Percentiles rank a stretch among this genome's conserved stretches.
Conservation (phyloP, 352 stramenopile species). For the Hyphochytrium catenoides region DNA sequence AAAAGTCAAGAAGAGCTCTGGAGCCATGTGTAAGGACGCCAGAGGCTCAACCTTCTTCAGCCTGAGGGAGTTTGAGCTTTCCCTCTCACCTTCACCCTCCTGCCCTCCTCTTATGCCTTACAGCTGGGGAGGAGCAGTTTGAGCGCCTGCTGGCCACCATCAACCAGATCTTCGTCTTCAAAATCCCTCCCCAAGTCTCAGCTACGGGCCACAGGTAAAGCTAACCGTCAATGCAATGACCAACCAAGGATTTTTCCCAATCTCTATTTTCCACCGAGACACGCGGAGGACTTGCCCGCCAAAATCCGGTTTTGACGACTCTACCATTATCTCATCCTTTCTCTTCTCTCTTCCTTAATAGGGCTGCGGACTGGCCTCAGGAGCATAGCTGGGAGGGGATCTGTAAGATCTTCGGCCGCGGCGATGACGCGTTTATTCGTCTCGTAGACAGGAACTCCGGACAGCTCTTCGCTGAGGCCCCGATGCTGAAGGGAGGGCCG, state of each 20-base stretch:
- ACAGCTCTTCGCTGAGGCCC: conserved; percentile 25
- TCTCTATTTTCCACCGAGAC: too few species aligned
- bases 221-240: too few species aligned
- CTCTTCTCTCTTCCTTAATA: conserved; percentile 5
- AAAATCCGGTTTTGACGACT: background rate
- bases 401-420: conserved; percentile 26
- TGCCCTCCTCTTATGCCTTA: too few species aligned
- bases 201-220: conserved; percentile 27
- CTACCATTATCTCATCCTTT: background rate
- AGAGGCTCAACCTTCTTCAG: too few species aligned
- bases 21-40: too few species aligned
- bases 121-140: too few species aligned
- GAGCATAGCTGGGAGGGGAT: conserved; percentile 29
- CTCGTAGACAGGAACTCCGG: conserved; percentile 25
- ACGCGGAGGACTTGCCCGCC: background rate
- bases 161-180: conserved; percentile 39
- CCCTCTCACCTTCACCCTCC: too few species aligned
- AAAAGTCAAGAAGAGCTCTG: too few species aligned
- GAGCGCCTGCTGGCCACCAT: conserved; percentile 29
- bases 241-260: too few species aligned
- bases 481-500: conserved; percentile 25
- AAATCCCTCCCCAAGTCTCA: conserved; percentile 31
- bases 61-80: too few species aligned
- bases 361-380: conserved; percentile 31
- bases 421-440: conserved; percentile 29